Conservation (phyloP, 345 rosid species). For the Physaria fendleri region DNA sequence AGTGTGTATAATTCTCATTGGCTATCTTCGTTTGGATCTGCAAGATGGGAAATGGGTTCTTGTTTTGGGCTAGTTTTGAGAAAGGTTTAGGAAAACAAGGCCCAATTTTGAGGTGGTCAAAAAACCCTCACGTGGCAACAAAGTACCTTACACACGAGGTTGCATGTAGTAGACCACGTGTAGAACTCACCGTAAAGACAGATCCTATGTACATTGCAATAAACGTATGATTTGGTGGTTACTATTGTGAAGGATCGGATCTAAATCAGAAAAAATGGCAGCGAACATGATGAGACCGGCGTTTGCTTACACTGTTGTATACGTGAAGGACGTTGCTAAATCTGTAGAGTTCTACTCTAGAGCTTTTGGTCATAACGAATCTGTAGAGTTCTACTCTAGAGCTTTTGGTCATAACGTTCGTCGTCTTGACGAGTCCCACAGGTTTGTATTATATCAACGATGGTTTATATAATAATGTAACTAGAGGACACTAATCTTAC, state of each 20-base stretch:
- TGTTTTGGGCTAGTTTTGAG: too few species aligned
- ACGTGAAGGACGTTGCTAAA: constrained; percentile 63
- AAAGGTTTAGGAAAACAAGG: too few species aligned
- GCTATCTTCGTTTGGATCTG: too few species aligned
- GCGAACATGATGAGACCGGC: constrained; percentile 39
- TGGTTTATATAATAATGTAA: too few species aligned
- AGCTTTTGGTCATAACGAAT: constrained; percentile 76
- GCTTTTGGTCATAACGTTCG: constrained; percentile 69
- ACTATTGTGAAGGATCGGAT: not conserved
- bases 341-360: constrained; percentile 64
- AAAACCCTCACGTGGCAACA: constrained; percentile 17
- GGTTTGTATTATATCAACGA: too few species aligned
- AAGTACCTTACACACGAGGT: not conserved
- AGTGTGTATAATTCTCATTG: too few species aligned
- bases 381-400: constrained; percentile 60
- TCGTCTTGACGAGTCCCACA: constrained; percentile 62
- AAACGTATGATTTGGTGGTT: not conserved
- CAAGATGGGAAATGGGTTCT: too few species aligned
- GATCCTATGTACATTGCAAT: constrained; percentile 12
- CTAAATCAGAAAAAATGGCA: constrained; percentile 25
- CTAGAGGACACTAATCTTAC: too few species aligned
- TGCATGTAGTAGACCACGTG: constrained; percentile 24
- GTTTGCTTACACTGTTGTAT: constrained; percentile 57
- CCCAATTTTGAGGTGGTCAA: too few species aligned
- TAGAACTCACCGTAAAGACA: constrained; percentile 11